These are phyloP conservation scores for Aphanocladium album DNA, from an alignment of 2,329 filamentous ascomycete species.

Conservation along the genomic window DNA sequence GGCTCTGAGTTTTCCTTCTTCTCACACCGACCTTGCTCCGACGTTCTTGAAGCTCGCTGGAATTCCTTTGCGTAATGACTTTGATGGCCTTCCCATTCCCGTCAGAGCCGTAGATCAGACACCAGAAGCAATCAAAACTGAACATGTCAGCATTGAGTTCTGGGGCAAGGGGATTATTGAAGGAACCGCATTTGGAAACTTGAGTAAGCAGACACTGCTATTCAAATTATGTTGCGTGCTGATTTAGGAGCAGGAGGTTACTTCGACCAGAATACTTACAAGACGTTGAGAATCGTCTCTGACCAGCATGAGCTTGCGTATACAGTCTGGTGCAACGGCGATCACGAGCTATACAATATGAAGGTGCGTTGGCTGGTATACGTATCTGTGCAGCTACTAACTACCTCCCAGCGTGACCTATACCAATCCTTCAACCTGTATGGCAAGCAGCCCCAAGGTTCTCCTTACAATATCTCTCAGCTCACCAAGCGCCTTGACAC, in stretches of 20 bases:
- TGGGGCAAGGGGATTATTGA: conserved; percentile 37
- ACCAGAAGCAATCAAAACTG: conserved; percentile 25
- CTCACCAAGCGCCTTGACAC: conserved; percentile 46
- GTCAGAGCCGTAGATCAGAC: conserved; percentile 18
- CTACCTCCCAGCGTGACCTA: conserved; percentile 39
- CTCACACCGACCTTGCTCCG: conserved; percentile 51
- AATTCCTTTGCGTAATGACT: conserved; percentile 36
- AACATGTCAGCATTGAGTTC: conserved; percentile 48
- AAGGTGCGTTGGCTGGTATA: conserved; percentile 30
- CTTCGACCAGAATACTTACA: conserved; percentile 45
- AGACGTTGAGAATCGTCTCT: conserved; percentile 41
- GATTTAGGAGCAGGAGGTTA: conserved; percentile 17
- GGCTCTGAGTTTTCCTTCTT: conserved; percentile 36
- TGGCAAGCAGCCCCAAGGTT: not conserved
- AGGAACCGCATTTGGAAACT: conserved; percentile 18
- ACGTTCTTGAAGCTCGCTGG: conserved; percentile 42
- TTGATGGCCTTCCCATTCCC: conserved; percentile 47
- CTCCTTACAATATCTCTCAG: not conserved
- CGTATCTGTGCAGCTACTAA: not conserved
- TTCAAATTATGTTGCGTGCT: not conserved
- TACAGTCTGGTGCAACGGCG: conserved; percentile 48
- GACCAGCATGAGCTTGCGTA: conserved; percentile 49
- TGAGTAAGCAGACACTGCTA: not conserved
- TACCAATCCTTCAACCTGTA: conserved; percentile 34
- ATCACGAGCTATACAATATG: conserved; percentile 45